Evolutionary conservation across 1,139 yeast species (phyloP), one percentile per base, ranked within the genome.

Genomic region (Candida tetrigidarum): DNA sequence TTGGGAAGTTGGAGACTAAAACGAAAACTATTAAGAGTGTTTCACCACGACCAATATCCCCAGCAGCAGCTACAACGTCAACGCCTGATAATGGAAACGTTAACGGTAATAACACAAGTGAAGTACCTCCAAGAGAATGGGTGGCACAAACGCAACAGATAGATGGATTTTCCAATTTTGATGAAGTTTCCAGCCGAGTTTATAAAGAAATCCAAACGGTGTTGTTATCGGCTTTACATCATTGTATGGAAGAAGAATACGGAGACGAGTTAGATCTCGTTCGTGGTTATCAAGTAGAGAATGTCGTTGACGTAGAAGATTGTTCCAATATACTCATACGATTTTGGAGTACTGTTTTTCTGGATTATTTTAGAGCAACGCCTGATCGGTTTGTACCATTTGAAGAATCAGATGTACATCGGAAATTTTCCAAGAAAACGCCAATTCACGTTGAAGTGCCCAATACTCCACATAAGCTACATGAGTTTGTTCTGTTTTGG

Each of bases 271-370:
- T 81, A 20, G 78, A 71, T 4, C 58, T 73, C 10, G 42, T 83
- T 22, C 59, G 77, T 23, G 81, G 72, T 1, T 85, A 82, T 55
- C 63, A 74, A 20, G 63, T 66, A 14, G 52, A 64, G 3, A 28
- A 56, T 0, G 56, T 81, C 2, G 41, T 39, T 0, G 61, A 66
- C 2, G 55, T 86, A n/a, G 39, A 38, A 1, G 81, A 76, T 45
- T 74, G 83, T 32, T 63, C 75, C 1, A 53, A 59, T 2, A 62
- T 69, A 2, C 59, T 87, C 10, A 63, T 67, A 6, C 58, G 76
- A 43, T 82, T 74, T 55, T 78, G 86, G 80, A 57, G 78, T 2
- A 72, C 89, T 0, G 86, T 83, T 1, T 87, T 86, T 56, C 62
- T 74, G 5, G 78, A 67, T 3, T 76, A 75, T 73, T 80, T 55